phyloP scores from a whole-genome alignment of 2,329 filamentous ascomycete genomes.

The Aspergillus ibericus region DNA sequence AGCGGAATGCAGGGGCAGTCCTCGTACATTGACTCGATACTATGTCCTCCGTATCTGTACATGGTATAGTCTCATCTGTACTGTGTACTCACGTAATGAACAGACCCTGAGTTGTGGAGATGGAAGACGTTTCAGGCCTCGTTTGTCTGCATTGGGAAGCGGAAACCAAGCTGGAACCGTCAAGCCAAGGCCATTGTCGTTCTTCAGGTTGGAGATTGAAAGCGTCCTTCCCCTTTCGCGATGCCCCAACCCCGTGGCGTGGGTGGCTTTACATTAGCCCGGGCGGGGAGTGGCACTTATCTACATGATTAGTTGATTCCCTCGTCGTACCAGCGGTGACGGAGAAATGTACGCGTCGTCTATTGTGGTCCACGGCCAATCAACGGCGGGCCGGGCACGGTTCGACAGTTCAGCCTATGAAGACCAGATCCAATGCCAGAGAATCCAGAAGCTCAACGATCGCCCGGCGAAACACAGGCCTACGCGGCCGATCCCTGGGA shows the following conservation, averaged over 20 bases:
- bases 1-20: neutral
- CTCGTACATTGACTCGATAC: too few relatives aligned
- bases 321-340: neutral
- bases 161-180: neutral
- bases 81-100: too few relatives aligned
- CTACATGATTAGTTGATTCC: too few relatives aligned
- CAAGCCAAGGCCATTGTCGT: neutral
- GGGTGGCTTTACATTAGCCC: neutral
- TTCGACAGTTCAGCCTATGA: neutral
- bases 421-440: conserved; percentile 9
- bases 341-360: conserved; percentile 11
- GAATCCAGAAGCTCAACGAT: conserved; percentile 15
- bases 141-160: neutral
- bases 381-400: conserved; percentile 1
- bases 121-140: neutral
- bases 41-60: neutral
- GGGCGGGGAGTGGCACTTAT: neutral
- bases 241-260: neutral
- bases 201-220: neutral
- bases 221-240: neutral
- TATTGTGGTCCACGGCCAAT: neutral
- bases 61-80: too few relatives aligned
- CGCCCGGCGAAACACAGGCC: conserved; percentile 18
- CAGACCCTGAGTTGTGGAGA: neutral
- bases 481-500: conserved; percentile 21